These are phyloP conservation scores for Penicillium robsamsonii DNA, from an alignment of 495 filamentous ascomycete species.

Conservation along the genomic window DNA sequence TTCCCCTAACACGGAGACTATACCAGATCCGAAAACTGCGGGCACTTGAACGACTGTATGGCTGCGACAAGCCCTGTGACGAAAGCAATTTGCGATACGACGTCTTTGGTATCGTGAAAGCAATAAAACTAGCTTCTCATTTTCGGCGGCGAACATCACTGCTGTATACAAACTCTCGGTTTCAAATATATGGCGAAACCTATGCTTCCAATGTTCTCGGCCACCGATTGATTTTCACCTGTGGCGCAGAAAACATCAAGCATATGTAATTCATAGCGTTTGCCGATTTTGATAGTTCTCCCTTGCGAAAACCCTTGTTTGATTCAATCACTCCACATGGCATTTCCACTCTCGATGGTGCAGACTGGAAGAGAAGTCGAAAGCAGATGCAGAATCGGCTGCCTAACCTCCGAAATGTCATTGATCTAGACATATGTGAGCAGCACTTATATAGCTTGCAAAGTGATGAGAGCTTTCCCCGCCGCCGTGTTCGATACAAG, in stretches of 20 bases:
- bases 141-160: conserved; percentile 12
- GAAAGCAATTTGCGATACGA: conserved; percentile 4
- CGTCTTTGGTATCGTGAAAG: background rate
- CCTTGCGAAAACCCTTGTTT: conserved; percentile 17
- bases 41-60: background rate
- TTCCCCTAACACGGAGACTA: background rate
- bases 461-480: conserved; percentile 1
- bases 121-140: conserved; percentile 2
- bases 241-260: conserved; percentile 18
- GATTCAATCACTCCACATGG: conserved; percentile 21
- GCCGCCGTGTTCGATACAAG: background rate
- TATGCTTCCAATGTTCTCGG: conserved; percentile 18
- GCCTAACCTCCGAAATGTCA: conserved; percentile 13
- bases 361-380: conserved; percentile 16
- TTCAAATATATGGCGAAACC: conserved; percentile 17
- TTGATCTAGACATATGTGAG: conserved; percentile 16
- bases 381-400: conserved; percentile 13
- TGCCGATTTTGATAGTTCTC: conserved; percentile 20
- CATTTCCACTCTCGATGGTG: conserved; percentile 21
- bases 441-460: conserved; percentile 2
- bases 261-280: conserved; percentile 16
- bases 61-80: background rate
- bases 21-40: background rate
- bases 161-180: conserved; percentile 10
- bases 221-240: conserved; percentile 17